phyloP scores from a whole-genome alignment of 2,329 filamentous ascomycete species.

The Magnaporthiopsis incrustans region DNA sequence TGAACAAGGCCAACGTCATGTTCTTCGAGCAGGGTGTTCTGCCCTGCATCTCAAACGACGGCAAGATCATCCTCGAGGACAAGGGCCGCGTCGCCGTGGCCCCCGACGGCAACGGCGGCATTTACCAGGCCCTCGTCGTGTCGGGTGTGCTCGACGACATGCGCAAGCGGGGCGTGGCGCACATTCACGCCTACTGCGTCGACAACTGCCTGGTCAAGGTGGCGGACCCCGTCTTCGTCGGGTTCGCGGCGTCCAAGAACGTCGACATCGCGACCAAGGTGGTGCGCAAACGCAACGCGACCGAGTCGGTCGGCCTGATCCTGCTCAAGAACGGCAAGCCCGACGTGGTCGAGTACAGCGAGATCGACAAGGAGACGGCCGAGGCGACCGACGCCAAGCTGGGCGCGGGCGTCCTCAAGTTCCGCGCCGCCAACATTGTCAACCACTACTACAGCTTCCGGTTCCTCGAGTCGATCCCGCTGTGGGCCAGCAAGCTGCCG shows the following conservation, averaged over 20 bases:
- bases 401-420: conserved; percentile 68
- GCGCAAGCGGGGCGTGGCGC: conserved; percentile 79
- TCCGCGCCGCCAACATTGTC: conserved; percentile 97
- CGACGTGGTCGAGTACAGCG: conserved; percentile 96
- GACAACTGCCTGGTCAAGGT: conserved; percentile 99
- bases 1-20: conserved; percentile 75
- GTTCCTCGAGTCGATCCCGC: conserved; percentile 85
- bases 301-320: conserved; percentile 92
- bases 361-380: conserved; percentile 84
- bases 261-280: conserved; percentile 98
- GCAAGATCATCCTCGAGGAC: conserved; percentile 89
- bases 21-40: conserved; percentile 97
- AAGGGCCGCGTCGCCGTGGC: conserved; percentile 90
- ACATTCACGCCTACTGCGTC: conserved; percentile 96
- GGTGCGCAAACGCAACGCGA: conserved; percentile 95
- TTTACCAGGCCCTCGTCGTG: conserved; percentile 84
- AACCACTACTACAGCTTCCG: conserved; percentile 98
- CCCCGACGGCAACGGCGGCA: conserved; percentile 92
- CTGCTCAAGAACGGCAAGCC: conserved; percentile 92
- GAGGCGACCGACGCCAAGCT: conserved; percentile 82
- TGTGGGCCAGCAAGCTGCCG: conserved; percentile 77
- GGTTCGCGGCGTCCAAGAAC: conserved; percentile 78
- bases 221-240: conserved; percentile 92
- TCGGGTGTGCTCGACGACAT: conserved; percentile 81
- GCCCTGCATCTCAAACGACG: conserved; percentile 94